A percentile compares a stretch with the other conserved stretches of the same genome.
Conservation (phyloP, 1,284 basidiomycete genomes). For the Trichosporon sp. region DNA sequence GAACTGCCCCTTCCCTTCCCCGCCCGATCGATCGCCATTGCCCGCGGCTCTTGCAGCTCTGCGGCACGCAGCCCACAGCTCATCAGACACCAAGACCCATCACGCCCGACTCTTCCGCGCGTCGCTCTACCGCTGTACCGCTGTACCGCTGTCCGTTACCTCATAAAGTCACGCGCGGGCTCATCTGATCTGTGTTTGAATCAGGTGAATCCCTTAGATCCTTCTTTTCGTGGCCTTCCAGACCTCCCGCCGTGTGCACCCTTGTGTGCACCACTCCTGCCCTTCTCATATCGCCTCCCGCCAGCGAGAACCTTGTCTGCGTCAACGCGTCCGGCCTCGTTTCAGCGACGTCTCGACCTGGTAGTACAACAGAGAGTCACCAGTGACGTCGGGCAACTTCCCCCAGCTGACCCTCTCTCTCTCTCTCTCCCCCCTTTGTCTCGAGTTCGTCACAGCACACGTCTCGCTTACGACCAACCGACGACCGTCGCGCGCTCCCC, state of each 20-base stretch:
- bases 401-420: neutral
- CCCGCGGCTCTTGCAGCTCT: neutral
- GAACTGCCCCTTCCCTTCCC: neutral
- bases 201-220: constrained; percentile 15
- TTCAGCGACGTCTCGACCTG: neutral
- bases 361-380: neutral
- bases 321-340: neutral
- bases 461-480: neutral
- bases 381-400: constrained; percentile 2
- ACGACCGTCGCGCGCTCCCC: neutral
- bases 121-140: neutral
- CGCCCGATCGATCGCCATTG: neutral
- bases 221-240: constrained; percentile 1
- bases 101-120: neutral
- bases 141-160: neutral
- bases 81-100: neutral
- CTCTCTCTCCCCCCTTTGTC: neutral
- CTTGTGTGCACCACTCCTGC: neutral
- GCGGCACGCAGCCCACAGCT: neutral
- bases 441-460: neutral
- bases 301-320: neutral
- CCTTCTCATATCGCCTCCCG: constrained; percentile 2
- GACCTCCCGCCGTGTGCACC: neutral
- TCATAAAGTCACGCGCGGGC: constrained; percentile 16
- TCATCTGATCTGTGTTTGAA: constrained; percentile 17